phyloP scores from a whole-genome alignment of 1,284 basidiomycete species.

The Dichomitus squalens region DNA sequence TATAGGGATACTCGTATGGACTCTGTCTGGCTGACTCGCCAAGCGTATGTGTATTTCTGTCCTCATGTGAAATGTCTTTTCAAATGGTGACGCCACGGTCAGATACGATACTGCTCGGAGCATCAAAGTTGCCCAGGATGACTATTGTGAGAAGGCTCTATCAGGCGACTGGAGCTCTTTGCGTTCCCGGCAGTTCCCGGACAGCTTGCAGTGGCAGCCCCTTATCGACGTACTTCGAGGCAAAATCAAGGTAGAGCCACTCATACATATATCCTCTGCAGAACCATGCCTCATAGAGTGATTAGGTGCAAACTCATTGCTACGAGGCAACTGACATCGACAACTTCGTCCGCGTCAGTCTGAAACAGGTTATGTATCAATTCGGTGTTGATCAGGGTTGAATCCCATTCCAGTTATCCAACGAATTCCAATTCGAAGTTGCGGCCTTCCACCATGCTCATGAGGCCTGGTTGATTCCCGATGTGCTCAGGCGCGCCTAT shows the following conservation, averaged over 20 bases:
- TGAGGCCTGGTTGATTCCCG: constrained; percentile 59
- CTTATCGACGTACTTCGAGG: constrained; percentile 84
- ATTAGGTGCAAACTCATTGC: constrained; percentile 65
- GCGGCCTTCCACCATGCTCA: constrained; percentile 62
- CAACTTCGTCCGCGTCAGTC: constrained; percentile 57
- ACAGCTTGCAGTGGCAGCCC: constrained; percentile 79
- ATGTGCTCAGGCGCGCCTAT: constrained; percentile 60
- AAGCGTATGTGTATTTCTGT: constrained; percentile 28
- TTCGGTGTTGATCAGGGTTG: neutral
- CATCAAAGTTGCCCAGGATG: constrained; percentile 73
- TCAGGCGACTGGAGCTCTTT: constrained; percentile 60
- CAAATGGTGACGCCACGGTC: constrained; percentile 28
- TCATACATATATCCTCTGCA: neutral
- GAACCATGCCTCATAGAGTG: neutral
- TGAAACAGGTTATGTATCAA: neutral
- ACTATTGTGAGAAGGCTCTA: constrained; percentile 59
- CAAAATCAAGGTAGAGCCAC: constrained; percentile 59
- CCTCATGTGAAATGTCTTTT: neutral
- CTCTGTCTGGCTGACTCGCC: constrained; percentile 45
- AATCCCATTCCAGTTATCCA: constrained; percentile 29
- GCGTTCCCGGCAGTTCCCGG: constrained; percentile 59
- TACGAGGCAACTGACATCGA: constrained; percentile 85
- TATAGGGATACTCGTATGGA: constrained; percentile 47
- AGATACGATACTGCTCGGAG: constrained; percentile 67
- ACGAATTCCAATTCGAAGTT: constrained; percentile 54